Conservation (phyloP, 1,284 basidiomycete genomes). For the Trametes hirsuta region DNA sequence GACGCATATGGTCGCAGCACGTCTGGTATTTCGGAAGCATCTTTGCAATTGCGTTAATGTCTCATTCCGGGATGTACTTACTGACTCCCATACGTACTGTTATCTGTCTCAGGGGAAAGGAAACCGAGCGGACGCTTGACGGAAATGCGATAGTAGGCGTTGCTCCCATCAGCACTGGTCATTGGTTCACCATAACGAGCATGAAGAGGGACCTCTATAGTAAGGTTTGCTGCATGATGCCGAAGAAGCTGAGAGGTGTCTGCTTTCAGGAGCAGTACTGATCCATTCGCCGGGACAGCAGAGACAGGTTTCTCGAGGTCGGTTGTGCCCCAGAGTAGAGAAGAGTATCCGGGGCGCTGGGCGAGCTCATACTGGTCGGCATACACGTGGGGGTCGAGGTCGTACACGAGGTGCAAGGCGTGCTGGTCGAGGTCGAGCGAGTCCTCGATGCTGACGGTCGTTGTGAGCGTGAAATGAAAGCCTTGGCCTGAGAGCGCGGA, state of each 20-base stretch:
- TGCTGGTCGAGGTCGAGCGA: conserved; percentile 30
- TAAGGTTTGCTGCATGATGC: conserved; percentile 16
- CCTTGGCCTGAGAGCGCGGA: conserved; percentile 26
- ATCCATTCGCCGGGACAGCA: conserved; percentile 40
- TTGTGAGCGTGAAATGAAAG: conserved; percentile 36
- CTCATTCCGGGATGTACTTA: no score
- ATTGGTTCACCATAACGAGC: conserved; percentile 48
- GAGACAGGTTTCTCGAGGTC: conserved; percentile 54
- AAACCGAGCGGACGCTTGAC: conserved; percentile 44
- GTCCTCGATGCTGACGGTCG: conserved; percentile 13
- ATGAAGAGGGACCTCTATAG: conserved; percentile 52
- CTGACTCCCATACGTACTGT: no score
- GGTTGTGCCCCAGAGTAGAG: conserved; percentile 43
- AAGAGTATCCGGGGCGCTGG: conserved; percentile 45
- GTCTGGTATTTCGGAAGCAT: conserved; percentile 1
- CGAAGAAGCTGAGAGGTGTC: not conserved
- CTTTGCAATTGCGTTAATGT: not conserved
- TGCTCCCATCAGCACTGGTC: not conserved
- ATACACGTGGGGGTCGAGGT: conserved; percentile 49
- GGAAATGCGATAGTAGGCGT: conserved; percentile 29
- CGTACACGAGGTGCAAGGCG: conserved; percentile 44
- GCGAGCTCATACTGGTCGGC: conserved; percentile 57
- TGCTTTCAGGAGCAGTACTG: conserved; percentile 44
- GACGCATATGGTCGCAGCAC: conserved; percentile 25
- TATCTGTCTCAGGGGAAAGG: no score